Evolutionary conservation across 345 rosid genomes (phyloP), one percentile per base, ranked within the genome.

Genomic region (Eucalyptus victrix): DNA sequence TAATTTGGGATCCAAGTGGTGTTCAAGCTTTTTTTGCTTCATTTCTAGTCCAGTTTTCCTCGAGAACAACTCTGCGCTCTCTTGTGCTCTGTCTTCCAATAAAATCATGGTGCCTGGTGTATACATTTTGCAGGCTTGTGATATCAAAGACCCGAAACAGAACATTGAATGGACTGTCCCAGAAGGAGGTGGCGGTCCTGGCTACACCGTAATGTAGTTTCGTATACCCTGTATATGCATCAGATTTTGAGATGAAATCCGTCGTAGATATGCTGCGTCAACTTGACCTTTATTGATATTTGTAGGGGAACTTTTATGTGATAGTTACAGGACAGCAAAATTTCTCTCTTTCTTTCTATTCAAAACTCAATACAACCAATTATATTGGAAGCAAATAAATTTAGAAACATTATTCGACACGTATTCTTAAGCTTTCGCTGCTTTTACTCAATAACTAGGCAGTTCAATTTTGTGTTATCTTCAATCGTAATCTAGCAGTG

Each of bases 141-240:
- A 95, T 90, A 95, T 96, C 89, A 97, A 97, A 90, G 99, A 97
- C 89, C 99, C 99, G 86, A 96, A 94, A 93, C 99, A 97, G 92
- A 97, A 97, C 92, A 96, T 96, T 53, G 94, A 95, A 89, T 97
- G 99, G 99, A 97, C 98, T 9, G 98, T 97, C 62, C 99, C 99
- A 45, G 99, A 95, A 93, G 99, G 99, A 26, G 98, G 99, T 9
- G 99, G 99, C 18, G 99, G 99, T 45, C 99, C 99, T 23, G 95
- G 97, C 80, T 97, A 97, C 93, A 94, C 98, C 49, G 91, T 94
- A 87, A 94, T 96, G 99, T 97, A 94, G 92, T 85, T 60, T 89
- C 72, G 87, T 54, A 40, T 51, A 45, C 12, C 40, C 44, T 16
- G n/a, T 51, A 86, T 53, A 18, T n/a, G 42, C 26, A 18, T 34